Evolutionary conservation across 2,329 filamentous ascomycete genomes (phyloP).

Genomic region (Endocalyx cinctus): DNA sequence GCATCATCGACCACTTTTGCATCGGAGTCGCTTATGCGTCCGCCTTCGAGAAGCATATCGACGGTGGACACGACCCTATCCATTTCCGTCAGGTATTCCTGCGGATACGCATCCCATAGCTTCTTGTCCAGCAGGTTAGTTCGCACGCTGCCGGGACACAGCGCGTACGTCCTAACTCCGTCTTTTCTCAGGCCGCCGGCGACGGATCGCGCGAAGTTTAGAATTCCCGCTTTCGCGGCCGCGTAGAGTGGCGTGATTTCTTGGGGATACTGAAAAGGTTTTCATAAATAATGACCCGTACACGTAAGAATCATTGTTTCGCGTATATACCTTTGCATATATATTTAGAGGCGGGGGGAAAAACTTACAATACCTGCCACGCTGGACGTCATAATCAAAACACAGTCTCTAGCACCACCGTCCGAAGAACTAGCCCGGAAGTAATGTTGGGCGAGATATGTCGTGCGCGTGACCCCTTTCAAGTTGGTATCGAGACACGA

Average conservation of each 20-base stretch:
- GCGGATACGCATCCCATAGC: slow-evolving; percentile 25
- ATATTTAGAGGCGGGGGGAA: too few relatives aligned
- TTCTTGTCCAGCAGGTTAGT: slow-evolving; percentile 25
- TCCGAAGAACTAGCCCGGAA: slow-evolving; percentile 27
- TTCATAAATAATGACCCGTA: too few relatives aligned
- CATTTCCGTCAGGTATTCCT: slow-evolving; percentile 24
- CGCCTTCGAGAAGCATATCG: slow-evolving; percentile 19
- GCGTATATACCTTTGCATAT: not conserved
- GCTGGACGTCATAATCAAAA: slow-evolving; percentile 27
- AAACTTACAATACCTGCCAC: slow-evolving; percentile 22
- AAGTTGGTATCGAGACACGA: slow-evolving; percentile 28
- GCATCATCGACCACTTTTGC: slow-evolving; percentile 16
- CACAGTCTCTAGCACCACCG: slow-evolving; percentile 11
- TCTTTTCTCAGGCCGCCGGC: slow-evolving; percentile 21
- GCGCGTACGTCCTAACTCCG: slow-evolving; percentile 26
- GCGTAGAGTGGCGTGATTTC: slow-evolving; percentile 28
- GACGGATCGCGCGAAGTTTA: slow-evolving; percentile 30
- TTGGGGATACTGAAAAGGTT: slow-evolving; percentile 21
- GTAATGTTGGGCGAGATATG: slow-evolving; percentile 37
- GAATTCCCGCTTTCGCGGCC: slow-evolving; percentile 27
- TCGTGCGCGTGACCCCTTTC: slow-evolving; percentile 32
- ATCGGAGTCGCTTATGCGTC: slow-evolving; percentile 18
- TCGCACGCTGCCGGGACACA: slow-evolving; percentile 27
- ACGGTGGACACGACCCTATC: slow-evolving; percentile 24
- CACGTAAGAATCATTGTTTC: not conserved